Base-by-base conservation (phyloP, 306 rosid species). In the Ceratonia siliqua region DNA sequence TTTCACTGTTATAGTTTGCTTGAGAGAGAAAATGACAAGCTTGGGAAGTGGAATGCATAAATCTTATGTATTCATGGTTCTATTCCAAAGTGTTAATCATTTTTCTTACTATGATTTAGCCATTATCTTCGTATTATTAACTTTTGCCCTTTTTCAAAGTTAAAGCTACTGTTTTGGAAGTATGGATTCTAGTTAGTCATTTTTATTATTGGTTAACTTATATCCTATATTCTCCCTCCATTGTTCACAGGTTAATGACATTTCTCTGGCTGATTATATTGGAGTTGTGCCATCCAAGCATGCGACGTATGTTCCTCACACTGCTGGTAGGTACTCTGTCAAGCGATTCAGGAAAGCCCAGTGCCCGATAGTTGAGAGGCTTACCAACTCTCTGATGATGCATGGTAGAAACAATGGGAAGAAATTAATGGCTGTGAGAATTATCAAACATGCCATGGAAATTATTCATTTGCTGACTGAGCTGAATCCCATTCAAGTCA, bases 251-350 rank as follows among this genome's bases (percentile, higher is more conserved):
- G 78, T 81, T 6, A 63, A 8, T 53, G 85, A 81, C 32, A 81
- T 81, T n/a, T 81, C 85, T 33, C 63, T 81, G 30, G 81, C 68
- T 20, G 81, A 81, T 56, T 81, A 76, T 12, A 11, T 81, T 3
- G 81, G 85, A 62, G 85, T 76, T 4, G 78, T 33, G 24, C 12
- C 78, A 1, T 69, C 85, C 8, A 81, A 81, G 74, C 81, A 81
- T 8, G 85, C 85, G 0, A 81, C 85, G 0, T 81, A 62, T 64
- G 85, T 81, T 63, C 85, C 85, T n/a, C 85, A 81, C 81, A 81
- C 85, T 1, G 85, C 85, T 56, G 85, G 85, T 8, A 71, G 85
- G 49, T 81, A 81, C 54, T 81, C 84, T 0, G 74, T 43, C 8
- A 81, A 81, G 81, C 80, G 84, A 2, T 81, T 81, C 63, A 64